Base-by-base conservation (phyloP, 176 grass and related monocot genomes). In the Oryza australiensis region DNA sequence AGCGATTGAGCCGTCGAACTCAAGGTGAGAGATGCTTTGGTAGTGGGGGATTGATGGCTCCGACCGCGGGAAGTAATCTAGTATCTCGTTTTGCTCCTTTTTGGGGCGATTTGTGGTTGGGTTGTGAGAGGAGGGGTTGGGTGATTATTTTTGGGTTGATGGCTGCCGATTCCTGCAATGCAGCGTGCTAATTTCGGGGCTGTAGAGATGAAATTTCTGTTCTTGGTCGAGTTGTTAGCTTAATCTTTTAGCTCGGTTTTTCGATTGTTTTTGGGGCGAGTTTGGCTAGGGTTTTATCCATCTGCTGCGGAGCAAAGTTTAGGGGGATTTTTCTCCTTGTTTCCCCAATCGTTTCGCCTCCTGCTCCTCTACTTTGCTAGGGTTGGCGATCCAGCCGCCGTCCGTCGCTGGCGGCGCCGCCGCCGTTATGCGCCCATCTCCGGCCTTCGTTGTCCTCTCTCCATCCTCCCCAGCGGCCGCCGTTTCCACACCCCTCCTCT, bases 231-330 rank as follows among this genome's bases (percentile, higher is more conserved):
- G n/a, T 74, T 62, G 69, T 2, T 30, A 20, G 16, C 12, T 37
- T 45, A 7, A 4, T 15, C 26, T 32, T 40, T 33, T 59, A 41
- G 26, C 5, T 67, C 18, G 24, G 6, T 28, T 41, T 66, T 15
- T 68, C 8, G 70, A 32, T 85, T 49, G 3, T 14, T 26, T n/a
- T 23, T 49, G 5, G 12, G 28, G 30, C 20, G 63, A 26, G 41
- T 63, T 38, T 49, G 29, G 7, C 79, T 76, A 89, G 87, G 71
- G 64, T 84, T 89, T 37, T 69, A 26, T 79, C 15, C 14, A 24
- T 34, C 45, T 27, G 1, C 12, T 14, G 13, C 22, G 26, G 62
- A 46, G 45, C 1, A 32, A 23, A 30, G 12, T 12, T 80, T 70
- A 64, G 29, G 49, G 77, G 82, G 16, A 23, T 51, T 70, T 73